Percentiles rank a stretch among this genome's conserved stretches.
phyloP scores from a whole-genome alignment of 2,329 filamentous ascomycete genomes.

The Colletotrichum camelliae region DNA sequence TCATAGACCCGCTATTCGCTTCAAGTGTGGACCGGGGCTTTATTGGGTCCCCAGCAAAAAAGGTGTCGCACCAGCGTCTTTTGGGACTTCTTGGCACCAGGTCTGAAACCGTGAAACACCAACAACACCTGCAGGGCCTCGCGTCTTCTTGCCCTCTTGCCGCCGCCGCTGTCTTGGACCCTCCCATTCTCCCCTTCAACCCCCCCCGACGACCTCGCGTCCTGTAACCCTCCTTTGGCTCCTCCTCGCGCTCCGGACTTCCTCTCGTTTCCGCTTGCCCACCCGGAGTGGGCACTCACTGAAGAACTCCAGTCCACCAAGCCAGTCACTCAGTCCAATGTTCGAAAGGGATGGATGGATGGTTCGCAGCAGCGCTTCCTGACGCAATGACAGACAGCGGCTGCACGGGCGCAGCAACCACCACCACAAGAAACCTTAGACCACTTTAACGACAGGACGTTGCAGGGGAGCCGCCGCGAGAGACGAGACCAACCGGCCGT shows the following conservation, averaged over 20 bases:
- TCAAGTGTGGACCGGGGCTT: neutral
- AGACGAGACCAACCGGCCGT: conserved; percentile 1
- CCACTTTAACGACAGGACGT: neutral
- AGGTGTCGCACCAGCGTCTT: conserved; percentile 9
- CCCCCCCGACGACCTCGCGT: neutral
- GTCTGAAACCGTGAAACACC: conserved; percentile 19
- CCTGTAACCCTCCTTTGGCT: neutral
- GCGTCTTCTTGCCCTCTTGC: neutral
- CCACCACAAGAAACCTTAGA: neutral
- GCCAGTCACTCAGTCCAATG: neutral
- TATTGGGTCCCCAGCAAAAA: neutral
- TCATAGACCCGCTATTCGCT: neutral
- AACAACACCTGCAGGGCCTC: neutral
- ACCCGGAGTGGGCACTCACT: neutral
- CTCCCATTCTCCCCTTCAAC: neutral
- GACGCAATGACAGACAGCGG: conserved; percentile 21
- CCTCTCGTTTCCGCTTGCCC: neutral
- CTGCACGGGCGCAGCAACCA: conserved; percentile 6
- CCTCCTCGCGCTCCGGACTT: neutral
- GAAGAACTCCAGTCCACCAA: neutral
- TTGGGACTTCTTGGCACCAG: conserved; percentile 10
- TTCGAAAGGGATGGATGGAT: neutral
- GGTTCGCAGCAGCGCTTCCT: conserved; percentile 3
- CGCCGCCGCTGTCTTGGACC: neutral
- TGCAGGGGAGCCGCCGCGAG: neutral